Conservation (phyloP, 2,329 filamentous ascomycete species). For the Diaporthe ampelina region DNA sequence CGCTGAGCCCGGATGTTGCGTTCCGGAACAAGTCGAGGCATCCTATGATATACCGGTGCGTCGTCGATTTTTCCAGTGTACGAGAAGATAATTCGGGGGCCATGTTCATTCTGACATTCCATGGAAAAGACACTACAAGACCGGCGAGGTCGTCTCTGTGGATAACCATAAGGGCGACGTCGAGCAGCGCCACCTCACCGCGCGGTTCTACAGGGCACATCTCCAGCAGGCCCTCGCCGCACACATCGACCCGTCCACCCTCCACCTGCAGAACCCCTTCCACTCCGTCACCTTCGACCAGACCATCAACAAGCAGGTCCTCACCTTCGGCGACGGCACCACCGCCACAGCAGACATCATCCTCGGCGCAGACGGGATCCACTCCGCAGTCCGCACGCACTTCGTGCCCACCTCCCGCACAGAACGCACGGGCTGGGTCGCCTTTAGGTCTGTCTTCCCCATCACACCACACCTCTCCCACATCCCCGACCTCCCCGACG, state of each 20-base stretch:
- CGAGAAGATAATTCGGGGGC: too few species aligned
- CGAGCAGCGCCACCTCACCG: slow-evolving; percentile 55
- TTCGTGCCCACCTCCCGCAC: slow-evolving; percentile 58
- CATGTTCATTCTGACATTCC: background rate
- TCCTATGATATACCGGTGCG: slow-evolving; percentile 61
- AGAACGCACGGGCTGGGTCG: slow-evolving; percentile 59
- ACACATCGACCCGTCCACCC: slow-evolving; percentile 56
- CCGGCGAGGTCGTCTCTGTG: slow-evolving; percentile 59
- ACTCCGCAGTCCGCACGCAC: slow-evolving; percentile 59
- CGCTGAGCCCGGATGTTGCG: slow-evolving; percentile 56
- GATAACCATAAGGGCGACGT: slow-evolving; percentile 57
- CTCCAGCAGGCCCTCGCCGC: slow-evolving; percentile 62
- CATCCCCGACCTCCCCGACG: slow-evolving; percentile 55
- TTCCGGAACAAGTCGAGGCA: slow-evolving; percentile 57
- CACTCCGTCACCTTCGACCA: slow-evolving; percentile 50
- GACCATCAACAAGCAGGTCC: slow-evolving; percentile 46
- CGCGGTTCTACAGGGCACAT: slow-evolving; percentile 63
- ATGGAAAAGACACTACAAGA: slow-evolving; percentile 54
- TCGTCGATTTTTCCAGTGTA: too few species aligned
- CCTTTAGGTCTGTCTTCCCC: slow-evolving; percentile 61
- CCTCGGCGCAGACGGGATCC: slow-evolving; percentile 67
- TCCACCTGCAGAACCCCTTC: slow-evolving; percentile 61
- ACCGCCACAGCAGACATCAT: slow-evolving; percentile 60
- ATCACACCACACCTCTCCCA: slow-evolving; percentile 53
- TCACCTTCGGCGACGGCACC: slow-evolving; percentile 64